A percentile compares a stretch with the other conserved stretches of the same genome.
These are phyloP conservation scores for Verticillium klebahnii DNA, from an alignment of 2,329 filamentous ascomycete genomes.

Conservation along the genomic window DNA sequence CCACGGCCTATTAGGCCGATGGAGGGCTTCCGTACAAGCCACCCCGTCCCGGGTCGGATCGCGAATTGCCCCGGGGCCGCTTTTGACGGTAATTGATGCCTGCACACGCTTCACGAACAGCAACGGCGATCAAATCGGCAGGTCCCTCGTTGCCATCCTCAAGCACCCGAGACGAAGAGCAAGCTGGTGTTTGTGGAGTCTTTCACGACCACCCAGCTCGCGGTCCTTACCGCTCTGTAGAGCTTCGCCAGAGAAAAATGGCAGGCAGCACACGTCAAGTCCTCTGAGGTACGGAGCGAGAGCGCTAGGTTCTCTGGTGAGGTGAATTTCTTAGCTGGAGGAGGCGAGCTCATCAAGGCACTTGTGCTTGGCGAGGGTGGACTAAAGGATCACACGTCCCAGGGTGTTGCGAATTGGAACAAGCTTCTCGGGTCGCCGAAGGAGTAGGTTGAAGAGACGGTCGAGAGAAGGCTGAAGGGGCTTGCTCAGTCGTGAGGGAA, in stretches of 20 bases:
- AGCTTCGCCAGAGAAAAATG: neutral
- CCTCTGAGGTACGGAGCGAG: neutral
- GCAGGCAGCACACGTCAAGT: neutral
- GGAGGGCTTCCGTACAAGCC: too few relatives aligned
- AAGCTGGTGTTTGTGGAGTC: slow-evolving; percentile 25
- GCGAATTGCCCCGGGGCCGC: too few relatives aligned
- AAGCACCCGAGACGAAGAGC: slow-evolving; percentile 11
- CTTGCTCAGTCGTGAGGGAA: too few relatives aligned
- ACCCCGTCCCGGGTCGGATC: too few relatives aligned
- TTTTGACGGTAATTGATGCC: too few relatives aligned
- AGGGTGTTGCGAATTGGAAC: neutral
- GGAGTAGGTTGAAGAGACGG: neutral
- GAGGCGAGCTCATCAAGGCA: slow-evolving; percentile 2
- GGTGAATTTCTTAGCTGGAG: neutral
- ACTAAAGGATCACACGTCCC: slow-evolving; percentile 1
- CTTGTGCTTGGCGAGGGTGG: neutral
- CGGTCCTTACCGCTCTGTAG: slow-evolving; percentile 29
- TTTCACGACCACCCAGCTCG: slow-evolving; percentile 42
- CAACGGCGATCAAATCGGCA: slow-evolving; percentile 8
- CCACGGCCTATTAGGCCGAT: too few relatives aligned
- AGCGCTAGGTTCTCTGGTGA: neutral
- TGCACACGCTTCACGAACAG: slow-evolving; percentile 7
- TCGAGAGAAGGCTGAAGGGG: neutral
- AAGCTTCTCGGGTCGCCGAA: neutral
- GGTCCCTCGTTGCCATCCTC: slow-evolving; percentile 10